phyloP scores from a whole-genome alignment of 2,329 filamentous ascomycete species.

The Aspergillus udagawae region DNA sequence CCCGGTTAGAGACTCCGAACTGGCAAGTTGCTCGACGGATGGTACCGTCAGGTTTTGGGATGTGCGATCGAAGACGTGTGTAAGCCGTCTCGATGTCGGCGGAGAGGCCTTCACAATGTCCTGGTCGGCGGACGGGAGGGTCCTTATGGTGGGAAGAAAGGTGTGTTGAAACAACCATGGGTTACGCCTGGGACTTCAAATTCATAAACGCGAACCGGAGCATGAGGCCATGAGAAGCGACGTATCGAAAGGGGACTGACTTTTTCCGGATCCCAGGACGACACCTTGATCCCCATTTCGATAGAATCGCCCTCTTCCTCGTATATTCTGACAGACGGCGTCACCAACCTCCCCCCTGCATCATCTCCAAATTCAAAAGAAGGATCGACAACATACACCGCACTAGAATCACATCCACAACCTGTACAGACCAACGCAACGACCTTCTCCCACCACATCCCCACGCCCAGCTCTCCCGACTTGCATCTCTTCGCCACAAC shows the following conservation, averaged over 20 bases:
- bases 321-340: constrained; percentile 19
- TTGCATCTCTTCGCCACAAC: constrained; percentile 46
- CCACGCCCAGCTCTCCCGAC: constrained; percentile 31
- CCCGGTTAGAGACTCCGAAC: constrained; percentile 46
- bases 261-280: constrained; percentile 36
- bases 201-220: neutral
- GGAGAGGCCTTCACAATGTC: constrained; percentile 48
- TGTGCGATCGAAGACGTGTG: constrained; percentile 46
- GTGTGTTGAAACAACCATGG: constrained; percentile 22
- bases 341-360: constrained; percentile 2
- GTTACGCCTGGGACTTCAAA: neutral
- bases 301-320: constrained; percentile 39
- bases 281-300: constrained; percentile 45
- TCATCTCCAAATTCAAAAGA: constrained; percentile 11
- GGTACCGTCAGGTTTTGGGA: constrained; percentile 50
- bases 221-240: neutral
- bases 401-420: constrained; percentile 42
- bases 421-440: constrained; percentile 47
- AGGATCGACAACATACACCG: constrained; percentile 30
- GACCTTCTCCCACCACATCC: constrained; percentile 43
- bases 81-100: constrained; percentile 46
- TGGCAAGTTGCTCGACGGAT: constrained; percentile 48
- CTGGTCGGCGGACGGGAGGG: constrained; percentile 47
- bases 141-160: constrained; percentile 46
- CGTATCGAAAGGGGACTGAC: neutral